Base-by-base conservation (phyloP, 768 basidiomycete species). In the Rhizopogon vinicolor region DNA sequence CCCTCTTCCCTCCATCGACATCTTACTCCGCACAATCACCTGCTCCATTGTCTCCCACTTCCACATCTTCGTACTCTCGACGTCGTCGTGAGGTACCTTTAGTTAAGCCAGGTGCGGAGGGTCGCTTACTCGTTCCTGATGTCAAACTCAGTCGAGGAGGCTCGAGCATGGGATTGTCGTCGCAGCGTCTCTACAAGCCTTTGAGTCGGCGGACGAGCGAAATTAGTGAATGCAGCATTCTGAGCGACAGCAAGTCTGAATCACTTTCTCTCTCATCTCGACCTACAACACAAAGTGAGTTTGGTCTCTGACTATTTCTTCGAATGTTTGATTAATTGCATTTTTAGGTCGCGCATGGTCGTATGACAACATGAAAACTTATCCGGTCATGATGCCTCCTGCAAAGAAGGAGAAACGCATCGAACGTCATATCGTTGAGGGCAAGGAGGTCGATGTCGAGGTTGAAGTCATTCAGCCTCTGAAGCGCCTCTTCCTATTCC, bases 401-500 rank as follows among this genome's bases (percentile, higher is more conserved):
- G 71, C 75, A 43, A 77, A 77, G 71, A 84, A 74, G 66, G 81
- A 83, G 72, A 72, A 72, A 59, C 74, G 74, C 50, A 66, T 74
- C 25, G 80, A 80, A 71, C 76, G 72, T 35, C 69, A 78, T 31
- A 66, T 86, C 41, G 63, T 79, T 54, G 72, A 77, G 40, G 78
- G 78, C 53, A 74, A 83, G 43, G 79, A 83, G 63, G 69, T 78
- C n/a, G 77, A 78, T 63, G 68, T 74, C 45, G 75, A 78, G 60
- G 78, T 87, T 19, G 82, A 82, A 62, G 73, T 87, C 7, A 67
- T 74, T 51, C 78, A 78, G 59, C 74, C 78, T 60, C 69, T 75
- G 42, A 88, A 90, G 69, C 75, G 82, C 35, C 74, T 92, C 41
- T 91, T 91, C 74, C 73, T 85, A 52, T 91, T 91, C 67, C 76